phyloP scores from a whole-genome alignment of 225 moss, liverwort and hornwort genomes.

The Sphagnum contortum region DNA sequence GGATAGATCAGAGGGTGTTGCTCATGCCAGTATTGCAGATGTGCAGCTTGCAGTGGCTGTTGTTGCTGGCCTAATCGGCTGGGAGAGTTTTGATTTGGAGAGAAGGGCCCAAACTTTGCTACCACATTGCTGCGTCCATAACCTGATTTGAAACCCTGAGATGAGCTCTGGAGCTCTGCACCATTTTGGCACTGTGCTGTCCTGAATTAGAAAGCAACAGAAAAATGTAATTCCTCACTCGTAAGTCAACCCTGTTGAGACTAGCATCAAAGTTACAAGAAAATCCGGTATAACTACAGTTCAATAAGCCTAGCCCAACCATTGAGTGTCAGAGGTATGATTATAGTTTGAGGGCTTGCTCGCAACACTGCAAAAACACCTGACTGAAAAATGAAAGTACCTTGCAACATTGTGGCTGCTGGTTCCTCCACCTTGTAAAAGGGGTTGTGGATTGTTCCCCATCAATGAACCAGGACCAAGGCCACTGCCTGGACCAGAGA shows the following conservation, averaged over 20 bases:
- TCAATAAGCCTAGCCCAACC: no score
- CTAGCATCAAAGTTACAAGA: no score
- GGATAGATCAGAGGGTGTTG: conserved; percentile 13
- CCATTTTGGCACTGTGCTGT: not conserved
- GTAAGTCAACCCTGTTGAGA: no score
- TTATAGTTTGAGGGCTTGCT: no score
- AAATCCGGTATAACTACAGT: no score
- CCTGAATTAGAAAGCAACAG: no score
- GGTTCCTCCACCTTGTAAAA: no score
- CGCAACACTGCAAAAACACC: no score
- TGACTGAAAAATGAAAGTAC: no score
- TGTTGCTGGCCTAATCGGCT: conserved; percentile 41
- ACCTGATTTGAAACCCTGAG: conserved; percentile 16
- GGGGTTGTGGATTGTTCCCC: not conserved
- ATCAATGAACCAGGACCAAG: conserved; percentile 4
- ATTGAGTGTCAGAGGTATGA: no score
- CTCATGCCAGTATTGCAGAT: conserved; percentile 8
- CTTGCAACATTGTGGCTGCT: no score
- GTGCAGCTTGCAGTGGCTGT: not conserved
- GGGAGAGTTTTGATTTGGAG: conserved; percentile 9
- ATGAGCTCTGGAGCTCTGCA: conserved; percentile 4
- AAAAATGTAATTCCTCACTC: no score
- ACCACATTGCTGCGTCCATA: conserved; percentile 20
- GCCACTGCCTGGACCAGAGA: conserved; percentile 1
- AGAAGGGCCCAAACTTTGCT: conserved; percentile 16